These are phyloP conservation scores for Huntiella abstrusa DNA, from an alignment of 2,329 filamentous ascomycete genomes.

Conservation along the genomic window DNA sequence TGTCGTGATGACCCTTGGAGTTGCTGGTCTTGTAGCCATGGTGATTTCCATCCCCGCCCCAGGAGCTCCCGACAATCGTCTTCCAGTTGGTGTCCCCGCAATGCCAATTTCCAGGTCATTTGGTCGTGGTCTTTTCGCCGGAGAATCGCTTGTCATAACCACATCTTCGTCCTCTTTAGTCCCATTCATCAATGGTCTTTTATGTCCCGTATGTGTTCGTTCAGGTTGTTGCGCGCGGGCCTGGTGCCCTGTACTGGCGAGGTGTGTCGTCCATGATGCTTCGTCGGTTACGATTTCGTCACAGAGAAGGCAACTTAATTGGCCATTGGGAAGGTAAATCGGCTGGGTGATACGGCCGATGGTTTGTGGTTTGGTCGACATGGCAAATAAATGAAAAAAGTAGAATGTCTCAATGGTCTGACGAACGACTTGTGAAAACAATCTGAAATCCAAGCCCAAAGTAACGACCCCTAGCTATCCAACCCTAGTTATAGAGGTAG, in stretches of 20 bases:
- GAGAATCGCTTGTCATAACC: neutral
- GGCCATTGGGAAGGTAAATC: conserved; percentile 47
- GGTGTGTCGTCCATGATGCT: conserved; percentile 46
- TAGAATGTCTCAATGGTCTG: neutral
- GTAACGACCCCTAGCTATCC: too few species aligned
- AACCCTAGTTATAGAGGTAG: too few species aligned
- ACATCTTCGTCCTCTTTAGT: neutral
- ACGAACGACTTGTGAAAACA: neutral
- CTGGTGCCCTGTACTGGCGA: conserved; percentile 29
- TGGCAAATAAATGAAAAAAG: neutral
- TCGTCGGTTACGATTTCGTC: conserved; percentile 46
- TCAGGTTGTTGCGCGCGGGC: conserved; percentile 8
- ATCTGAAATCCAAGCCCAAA: neutral
- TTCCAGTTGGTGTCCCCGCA: neutral
- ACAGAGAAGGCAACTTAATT: conserved; percentile 49
- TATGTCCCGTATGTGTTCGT: conserved; percentile 9
- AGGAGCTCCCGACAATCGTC: conserved; percentile 31
- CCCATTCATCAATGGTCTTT: conserved; percentile 15
- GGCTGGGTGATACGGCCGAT: conserved; percentile 55
- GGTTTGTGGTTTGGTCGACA: conserved; percentile 41
- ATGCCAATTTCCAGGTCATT: neutral
- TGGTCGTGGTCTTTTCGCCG: conserved; percentile 3
- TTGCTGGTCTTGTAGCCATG: conserved; percentile 45
- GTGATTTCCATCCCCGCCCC: conserved; percentile 39
- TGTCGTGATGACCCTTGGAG: conserved; percentile 19